Evolutionary conservation across 2,329 filamentous ascomycete species (phyloP), one percentile per base, ranked within the genome.

Genomic region (Sclerotinia glacialis): DNA sequence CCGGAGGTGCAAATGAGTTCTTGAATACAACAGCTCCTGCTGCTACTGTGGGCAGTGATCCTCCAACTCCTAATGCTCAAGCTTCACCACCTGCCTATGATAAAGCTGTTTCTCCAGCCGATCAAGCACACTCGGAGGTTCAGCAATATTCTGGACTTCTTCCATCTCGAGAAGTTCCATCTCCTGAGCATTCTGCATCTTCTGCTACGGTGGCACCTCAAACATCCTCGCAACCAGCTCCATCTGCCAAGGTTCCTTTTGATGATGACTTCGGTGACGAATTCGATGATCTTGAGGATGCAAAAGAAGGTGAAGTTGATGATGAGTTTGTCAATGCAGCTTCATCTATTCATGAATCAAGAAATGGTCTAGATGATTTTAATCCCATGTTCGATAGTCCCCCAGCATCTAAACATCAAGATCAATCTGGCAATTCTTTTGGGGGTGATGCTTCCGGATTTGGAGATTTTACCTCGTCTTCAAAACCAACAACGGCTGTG

Each of bases 241-340:
- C 78, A 67, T 74, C 79, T 1, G 73, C 77, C 21, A 81, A 81
- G 70, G 79, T 83, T 28, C 83, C 85, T 1, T 92, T 93, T 75
- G 88, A 91, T 68, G 88, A 91, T 70, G 90, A 93, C 61, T 86
- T 93, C 68, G 91, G 92, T 70, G 65, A 55, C 42, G 91, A 92
- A 52, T 95, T 95, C 72, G 90, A 92, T 72, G 91, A 91, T 65
- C 84, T 96, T 21, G 88, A 92, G 68, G 92, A 96, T 74, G 92
- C 92, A 54, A 92, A 92, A 75, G 92, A 95, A 77, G 90, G 89
- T 59, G 88, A 85, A 31, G 87, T 85, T 1, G 91, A 93, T 67
- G 91, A 94, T 67, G 91, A 94, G 70, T 92, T 93, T 79, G 88
- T 89, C 73, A 90, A 84, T 73, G 84, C 93, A 69, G 44, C 44